Conservation (phyloP, 805 yeast genomes). For the Ascoidea rubescens region DNA sequence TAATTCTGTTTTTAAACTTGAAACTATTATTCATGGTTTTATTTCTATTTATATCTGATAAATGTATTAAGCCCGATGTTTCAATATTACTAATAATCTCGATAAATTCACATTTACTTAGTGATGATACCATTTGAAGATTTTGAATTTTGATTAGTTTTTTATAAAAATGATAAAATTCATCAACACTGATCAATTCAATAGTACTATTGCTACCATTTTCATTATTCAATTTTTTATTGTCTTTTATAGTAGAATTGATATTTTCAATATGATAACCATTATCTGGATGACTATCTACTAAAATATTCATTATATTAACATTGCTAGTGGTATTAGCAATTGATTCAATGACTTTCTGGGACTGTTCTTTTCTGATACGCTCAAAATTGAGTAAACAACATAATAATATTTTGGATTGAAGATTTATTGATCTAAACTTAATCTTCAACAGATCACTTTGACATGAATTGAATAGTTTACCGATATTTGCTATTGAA, state of each 20-base stretch:
- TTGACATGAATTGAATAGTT: constrained; percentile 48
- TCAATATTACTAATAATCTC: constrained; percentile 25
- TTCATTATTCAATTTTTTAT: constrained; percentile 1
- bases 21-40: constrained; percentile 22
- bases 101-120: constrained; percentile 42
- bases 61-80: background rate
- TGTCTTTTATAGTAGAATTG: background rate
- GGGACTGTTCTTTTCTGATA: background rate
- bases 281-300: too few relatives aligned
- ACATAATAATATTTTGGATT: constrained; percentile 68
- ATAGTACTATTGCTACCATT: background rate
- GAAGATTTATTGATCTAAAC: constrained; percentile 49
- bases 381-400: constrained; percentile 35
- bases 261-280: background rate
- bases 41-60: constrained; percentile 39
- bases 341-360: too few relatives aligned
- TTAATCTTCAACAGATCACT: constrained; percentile 24
- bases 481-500: constrained; percentile 67
- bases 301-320: too few relatives aligned
- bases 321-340: background rate
- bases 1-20: background rate
- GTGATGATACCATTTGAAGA: constrained; percentile 31
- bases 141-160: constrained; percentile 28
- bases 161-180: constrained; percentile 47
- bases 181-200: constrained; percentile 28